phyloP scores from a whole-genome alignment of 495 filamentous ascomycete species.

The Neurospora sp. region DNA sequence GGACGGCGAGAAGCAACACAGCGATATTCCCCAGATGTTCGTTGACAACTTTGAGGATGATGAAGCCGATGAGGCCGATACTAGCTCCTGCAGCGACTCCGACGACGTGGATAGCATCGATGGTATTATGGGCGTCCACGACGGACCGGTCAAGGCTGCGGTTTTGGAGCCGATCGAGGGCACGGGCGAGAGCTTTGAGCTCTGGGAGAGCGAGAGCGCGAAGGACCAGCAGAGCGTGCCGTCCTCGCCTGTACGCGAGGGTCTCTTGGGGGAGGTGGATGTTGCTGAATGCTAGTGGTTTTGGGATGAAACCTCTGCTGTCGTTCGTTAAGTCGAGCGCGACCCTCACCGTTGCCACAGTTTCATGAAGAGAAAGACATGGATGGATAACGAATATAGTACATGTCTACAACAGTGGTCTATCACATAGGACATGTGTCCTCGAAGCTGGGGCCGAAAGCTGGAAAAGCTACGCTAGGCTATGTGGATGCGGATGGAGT shows the following conservation, averaged over 20 bases:
- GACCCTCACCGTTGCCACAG: background rate
- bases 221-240: conserved; percentile 35
- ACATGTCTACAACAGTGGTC: background rate
- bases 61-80: conserved; percentile 5
- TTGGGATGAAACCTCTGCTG: background rate
- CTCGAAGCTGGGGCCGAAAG: background rate
- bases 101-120: conserved; percentile 24
- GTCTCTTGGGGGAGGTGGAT: background rate
- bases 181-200: conserved; percentile 44
- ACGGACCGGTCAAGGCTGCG: conserved; percentile 28
- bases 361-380: background rate
- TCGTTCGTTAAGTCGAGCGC: background rate
- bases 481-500: background rate
- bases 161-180: conserved; percentile 41
- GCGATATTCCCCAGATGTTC: background rate
- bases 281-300: background rate
- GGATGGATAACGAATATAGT: background rate
- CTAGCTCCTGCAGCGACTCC: conserved; percentile 1
- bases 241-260: conserved; percentile 11
- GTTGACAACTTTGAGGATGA: conserved; percentile 9
- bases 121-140: conserved; percentile 37
- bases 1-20: background rate
- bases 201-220: conserved; percentile 56
- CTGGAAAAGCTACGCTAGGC: background rate
- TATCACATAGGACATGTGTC: background rate